Conservation (phyloP, 495 filamentous ascomycete species). For the Podospora fimiseda region DNA sequence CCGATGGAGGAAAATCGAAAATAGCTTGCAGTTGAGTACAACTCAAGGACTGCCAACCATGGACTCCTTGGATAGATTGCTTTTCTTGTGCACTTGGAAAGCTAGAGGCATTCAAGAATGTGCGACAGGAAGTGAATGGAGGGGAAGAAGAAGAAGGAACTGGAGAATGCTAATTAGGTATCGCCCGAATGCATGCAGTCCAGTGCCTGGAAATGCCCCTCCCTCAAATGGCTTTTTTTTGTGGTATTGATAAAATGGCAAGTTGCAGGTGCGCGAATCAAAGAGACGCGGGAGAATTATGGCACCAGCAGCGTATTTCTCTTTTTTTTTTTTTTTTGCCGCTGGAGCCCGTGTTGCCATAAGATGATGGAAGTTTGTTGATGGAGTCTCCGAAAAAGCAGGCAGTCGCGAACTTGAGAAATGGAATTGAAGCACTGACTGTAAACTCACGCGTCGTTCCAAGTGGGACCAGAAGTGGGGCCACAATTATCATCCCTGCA, state of each 20-base stretch:
- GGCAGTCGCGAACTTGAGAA: constrained; percentile 12
- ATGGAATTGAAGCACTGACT: background rate
- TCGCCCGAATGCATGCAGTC: too few relatives aligned
- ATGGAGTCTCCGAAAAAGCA: background rate
- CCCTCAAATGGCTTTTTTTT: background rate
- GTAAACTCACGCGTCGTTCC: constrained; percentile 6
- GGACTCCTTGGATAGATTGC: background rate
- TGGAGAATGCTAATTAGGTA: too few relatives aligned
- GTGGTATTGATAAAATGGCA: background rate
- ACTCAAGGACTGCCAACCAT: background rate
- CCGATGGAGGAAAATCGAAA: background rate
- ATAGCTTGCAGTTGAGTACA: background rate
- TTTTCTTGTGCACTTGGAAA: background rate
- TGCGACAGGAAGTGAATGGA: background rate
- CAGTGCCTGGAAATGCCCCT: background rate
- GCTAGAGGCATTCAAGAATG: background rate
- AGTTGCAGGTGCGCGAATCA: background rate
- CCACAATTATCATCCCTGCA: constrained; percentile 11
- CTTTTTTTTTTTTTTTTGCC: background rate
- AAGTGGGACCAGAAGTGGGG: constrained; percentile 6
- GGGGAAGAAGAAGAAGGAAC: background rate
- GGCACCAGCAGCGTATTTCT: background rate
- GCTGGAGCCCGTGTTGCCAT: background rate
- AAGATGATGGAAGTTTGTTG: background rate
- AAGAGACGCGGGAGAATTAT: background rate